Base-by-base conservation (phyloP, 371 early-diverging fungal genomes). In the Nematocida ironsii region DNA sequence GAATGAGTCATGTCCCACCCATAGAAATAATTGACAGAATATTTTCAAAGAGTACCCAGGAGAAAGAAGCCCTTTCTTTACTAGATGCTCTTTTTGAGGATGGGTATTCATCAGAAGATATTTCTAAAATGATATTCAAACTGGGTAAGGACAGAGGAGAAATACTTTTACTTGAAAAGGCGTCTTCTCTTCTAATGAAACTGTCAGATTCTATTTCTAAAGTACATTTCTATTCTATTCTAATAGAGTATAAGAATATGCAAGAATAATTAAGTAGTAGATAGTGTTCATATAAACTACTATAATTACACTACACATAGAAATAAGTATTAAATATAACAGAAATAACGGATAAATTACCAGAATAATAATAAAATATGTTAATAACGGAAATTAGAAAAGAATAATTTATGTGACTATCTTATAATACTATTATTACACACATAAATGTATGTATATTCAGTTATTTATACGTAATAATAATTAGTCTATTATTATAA, bases 21-120 rank as follows among this genome's bases (percentile, higher is more conserved):
- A 68, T 57, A 39, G 71, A 70, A 42, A 70, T 52, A 45, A 45
- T 78, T 11, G 11, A 70, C 20, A 45, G 69, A 70, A 78, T 78
- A 54, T 57, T 78, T 44, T 40, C 80, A 18, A 69, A 54, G 11
- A 44, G 27, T 4, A 45, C 44, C 80, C 5, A 5, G 7, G 7
- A 56, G 20, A 45, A 69, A 20, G 69, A 68, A 11, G 57, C 80
- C 7, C 4, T 78, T 25, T 5, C 45, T 44, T n/a, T 62, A 5
- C 42, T 78, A 16, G 61, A 78, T 18, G 27, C 7, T 4, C 69
- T 78, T 6, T 71, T 78, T 68, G 47, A 20, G 9, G 62, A 78
- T 16, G 80, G 80, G 45, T 78, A 78, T 45, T 44, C 80, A 42
- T n/a, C 60, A 58, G 80, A 78, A 55, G 80, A 78, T 39, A 70